Evolutionary conservation across 768 basidiomycete genomes (phyloP).

Genomic region (Kwoniella dejecticola): DNA sequence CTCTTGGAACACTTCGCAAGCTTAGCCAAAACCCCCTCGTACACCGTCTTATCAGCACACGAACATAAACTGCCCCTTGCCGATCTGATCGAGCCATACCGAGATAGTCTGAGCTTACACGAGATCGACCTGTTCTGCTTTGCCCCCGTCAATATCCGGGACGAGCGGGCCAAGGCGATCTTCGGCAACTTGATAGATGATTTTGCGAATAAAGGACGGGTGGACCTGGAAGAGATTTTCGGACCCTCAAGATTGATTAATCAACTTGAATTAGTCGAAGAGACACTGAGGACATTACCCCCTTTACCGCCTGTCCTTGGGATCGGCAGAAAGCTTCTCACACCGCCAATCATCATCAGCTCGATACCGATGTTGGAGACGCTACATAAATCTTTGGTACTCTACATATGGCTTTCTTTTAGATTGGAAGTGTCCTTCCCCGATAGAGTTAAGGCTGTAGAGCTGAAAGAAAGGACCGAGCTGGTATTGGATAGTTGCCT

Average conservation of each 20-base stretch:
- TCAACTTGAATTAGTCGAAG: conserved; percentile 59
- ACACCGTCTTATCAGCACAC: conserved; percentile 43
- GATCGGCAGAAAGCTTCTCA: conserved; percentile 17
- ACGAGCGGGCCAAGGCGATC: conserved; percentile 42
- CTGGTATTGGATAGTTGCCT: conserved; percentile 65
- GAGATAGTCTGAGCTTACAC: conserved; percentile 44
- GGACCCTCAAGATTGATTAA: conserved; percentile 57
- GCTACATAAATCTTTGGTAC: conserved; percentile 71
- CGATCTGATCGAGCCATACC: conserved; percentile 48
- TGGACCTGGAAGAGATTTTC: conserved; percentile 59
- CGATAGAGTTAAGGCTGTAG: conserved; percentile 61
- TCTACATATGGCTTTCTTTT: conserved; percentile 83
- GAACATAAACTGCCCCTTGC: conserved; percentile 40
- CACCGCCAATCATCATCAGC: conserved; percentile 39
- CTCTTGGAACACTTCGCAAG: conserved; percentile 53
- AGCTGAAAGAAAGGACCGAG: conserved; percentile 68
- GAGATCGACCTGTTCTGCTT: conserved; percentile 54
- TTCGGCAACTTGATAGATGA: conserved; percentile 57
- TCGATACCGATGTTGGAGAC: conserved; percentile 63
- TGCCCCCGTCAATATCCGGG: conserved; percentile 55
- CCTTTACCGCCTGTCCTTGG: conserved; percentile 29
- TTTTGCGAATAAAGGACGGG: conserved; percentile 58
- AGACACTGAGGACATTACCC: conserved; percentile 50
- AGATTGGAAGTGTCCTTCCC: conserved; percentile 70
- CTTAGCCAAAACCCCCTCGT: conserved; percentile 44